These are phyloP conservation scores for Camelina hispida DNA, from an alignment of 345 rosid genomes.

Conservation along the genomic window DNA sequence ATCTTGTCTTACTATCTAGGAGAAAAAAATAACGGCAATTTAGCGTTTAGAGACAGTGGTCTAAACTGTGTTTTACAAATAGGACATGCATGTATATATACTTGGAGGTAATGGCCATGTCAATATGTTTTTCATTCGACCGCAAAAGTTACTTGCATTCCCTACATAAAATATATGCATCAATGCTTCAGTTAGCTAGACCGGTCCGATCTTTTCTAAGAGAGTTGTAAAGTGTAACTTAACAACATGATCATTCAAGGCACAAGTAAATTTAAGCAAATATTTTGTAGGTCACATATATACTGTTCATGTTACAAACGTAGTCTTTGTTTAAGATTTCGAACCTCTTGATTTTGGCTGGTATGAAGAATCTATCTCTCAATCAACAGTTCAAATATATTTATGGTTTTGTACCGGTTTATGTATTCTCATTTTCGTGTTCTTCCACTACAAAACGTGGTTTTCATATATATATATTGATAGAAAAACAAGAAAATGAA, in stretches of 20 bases:
- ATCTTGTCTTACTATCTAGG: neutral
- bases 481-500: neutral
- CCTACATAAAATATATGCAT: constrained; percentile 26
- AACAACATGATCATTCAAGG: constrained; percentile 6
- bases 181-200: neutral
- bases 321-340: constrained; percentile 5
- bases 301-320: constrained; percentile 11
- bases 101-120: neutral
- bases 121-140: neutral
- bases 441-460: too few relatives aligned
- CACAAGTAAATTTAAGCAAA: constrained; percentile 1
- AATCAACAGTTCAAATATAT: neutral
- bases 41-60: neutral
- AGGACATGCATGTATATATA: neutral
- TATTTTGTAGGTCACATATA: constrained; percentile 7
- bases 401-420: neutral
- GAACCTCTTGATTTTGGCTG: neutral
- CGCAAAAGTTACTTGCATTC: constrained; percentile 16
- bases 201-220: constrained; percentile 1
- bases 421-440: too few relatives aligned
- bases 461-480: neutral
- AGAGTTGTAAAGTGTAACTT: constrained; percentile 9
- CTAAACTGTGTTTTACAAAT: neutral
- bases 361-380: neutral
- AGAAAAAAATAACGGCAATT: neutral